These are phyloP conservation scores for Limnomonas spitsbergensis DNA, from an alignment of 139 green algal species.

Conservation along the genomic window DNA sequence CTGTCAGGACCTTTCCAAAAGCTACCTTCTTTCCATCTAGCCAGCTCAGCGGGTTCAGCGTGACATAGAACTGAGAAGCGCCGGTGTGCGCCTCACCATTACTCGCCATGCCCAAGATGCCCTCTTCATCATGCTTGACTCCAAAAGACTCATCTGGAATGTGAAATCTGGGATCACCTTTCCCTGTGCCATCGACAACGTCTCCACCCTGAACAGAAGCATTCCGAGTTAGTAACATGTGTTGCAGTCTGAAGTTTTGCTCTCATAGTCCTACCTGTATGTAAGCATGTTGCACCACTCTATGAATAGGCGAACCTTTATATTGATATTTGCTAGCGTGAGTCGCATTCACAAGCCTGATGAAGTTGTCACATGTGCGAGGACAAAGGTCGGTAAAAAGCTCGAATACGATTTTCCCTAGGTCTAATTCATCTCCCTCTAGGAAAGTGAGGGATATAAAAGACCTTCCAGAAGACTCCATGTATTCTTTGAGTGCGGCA, in stretches of 20 bases:
- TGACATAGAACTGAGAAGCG: slow-evolving; percentile 45
- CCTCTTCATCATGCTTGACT: slow-evolving; percentile 35
- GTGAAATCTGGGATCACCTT: slow-evolving; percentile 34
- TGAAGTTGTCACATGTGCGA: slow-evolving; percentile 27
- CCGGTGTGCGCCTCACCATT: slow-evolving; percentile 28
- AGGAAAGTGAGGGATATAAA: slow-evolving; percentile 13
- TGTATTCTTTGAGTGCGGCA: slow-evolving; percentile 9
- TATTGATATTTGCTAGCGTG: slow-evolving; percentile 14
- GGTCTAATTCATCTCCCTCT: background rate
- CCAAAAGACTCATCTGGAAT: slow-evolving; percentile 42
- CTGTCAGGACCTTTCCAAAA: slow-evolving; percentile 35
- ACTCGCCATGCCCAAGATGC: slow-evolving; percentile 44
- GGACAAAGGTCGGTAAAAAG: slow-evolving; percentile 20
- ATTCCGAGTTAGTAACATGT: background rate
- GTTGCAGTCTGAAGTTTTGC: no score
- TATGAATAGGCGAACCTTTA: slow-evolving; percentile 22
- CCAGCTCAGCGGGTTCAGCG: slow-evolving; percentile 32
- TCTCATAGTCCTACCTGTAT: slow-evolving; percentile 19
- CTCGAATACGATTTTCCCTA: slow-evolving; percentile 25
- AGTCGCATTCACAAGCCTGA: slow-evolving; percentile 5
- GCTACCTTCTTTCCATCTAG: slow-evolving; percentile 48
- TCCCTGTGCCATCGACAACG: slow-evolving; percentile 44
- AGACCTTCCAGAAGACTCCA: slow-evolving; percentile 4
- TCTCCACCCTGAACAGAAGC: slow-evolving; percentile 33
- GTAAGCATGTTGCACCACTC: slow-evolving; percentile 29